phyloP scores from a whole-genome alignment of 2,329 filamentous ascomycete genomes.

The Penicillium sp. region DNA sequence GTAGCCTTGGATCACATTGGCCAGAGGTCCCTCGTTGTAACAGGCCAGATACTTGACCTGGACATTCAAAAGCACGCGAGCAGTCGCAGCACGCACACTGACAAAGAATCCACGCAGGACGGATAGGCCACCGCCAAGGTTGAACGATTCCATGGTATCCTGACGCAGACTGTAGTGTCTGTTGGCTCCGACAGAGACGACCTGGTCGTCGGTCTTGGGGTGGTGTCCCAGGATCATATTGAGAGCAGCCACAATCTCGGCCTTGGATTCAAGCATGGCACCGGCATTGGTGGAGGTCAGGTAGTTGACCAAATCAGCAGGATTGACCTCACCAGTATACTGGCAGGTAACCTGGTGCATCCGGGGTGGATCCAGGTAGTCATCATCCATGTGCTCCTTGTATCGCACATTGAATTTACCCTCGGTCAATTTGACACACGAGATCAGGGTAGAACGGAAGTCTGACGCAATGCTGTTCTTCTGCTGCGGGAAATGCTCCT shows the following conservation, averaged over 20 bases:
- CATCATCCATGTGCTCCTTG: constrained; percentile 37
- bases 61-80: constrained; percentile 59
- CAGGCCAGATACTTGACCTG: constrained; percentile 62
- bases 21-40: constrained; percentile 50
- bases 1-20: constrained; percentile 34
- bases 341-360: constrained; percentile 39
- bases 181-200: constrained; percentile 53
- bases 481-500: constrained; percentile 34
- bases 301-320: constrained; percentile 47
- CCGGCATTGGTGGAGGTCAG: constrained; percentile 37
- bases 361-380: constrained; percentile 30
- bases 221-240: constrained; percentile 57
- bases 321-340: constrained; percentile 34
- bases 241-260: constrained; percentile 55
- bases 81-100: constrained; percentile 59
- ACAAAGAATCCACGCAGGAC: constrained; percentile 62
- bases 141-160: constrained; percentile 30
- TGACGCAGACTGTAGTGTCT: constrained; percentile 50
- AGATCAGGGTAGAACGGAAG: constrained; percentile 40
- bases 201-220: constrained; percentile 41
- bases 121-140: constrained; percentile 53
- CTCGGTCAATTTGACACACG: constrained; percentile 25
- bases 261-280: constrained; percentile 44
- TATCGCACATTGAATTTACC: constrained; percentile 32
- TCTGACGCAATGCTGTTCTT: constrained; percentile 39